phyloP scores from a whole-genome alignment of 2,329 filamentous ascomycete genomes.

The Verticillium isaacii region DNA sequence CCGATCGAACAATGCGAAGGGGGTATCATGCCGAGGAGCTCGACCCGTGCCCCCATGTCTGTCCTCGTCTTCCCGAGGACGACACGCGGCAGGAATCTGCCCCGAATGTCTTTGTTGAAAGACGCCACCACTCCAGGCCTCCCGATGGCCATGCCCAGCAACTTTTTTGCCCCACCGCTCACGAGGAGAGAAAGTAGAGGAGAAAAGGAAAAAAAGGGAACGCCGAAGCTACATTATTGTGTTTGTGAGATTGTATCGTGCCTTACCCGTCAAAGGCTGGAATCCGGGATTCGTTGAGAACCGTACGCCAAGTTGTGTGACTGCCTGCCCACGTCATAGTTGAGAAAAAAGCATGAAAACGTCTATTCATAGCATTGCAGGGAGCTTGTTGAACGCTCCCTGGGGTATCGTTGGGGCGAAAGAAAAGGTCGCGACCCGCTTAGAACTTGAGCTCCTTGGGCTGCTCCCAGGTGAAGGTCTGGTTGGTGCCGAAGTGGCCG shows the following conservation, averaged over 20 bases:
- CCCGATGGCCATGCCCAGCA: slow-evolving; percentile 5
- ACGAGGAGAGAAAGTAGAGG: slow-evolving; percentile 7
- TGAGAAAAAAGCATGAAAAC: slow-evolving; percentile 12
- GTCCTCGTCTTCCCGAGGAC: slow-evolving; percentile 5
- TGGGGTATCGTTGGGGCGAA: slow-evolving; percentile 5
- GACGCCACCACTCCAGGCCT: slow-evolving; percentile 29
- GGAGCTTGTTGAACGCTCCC: slow-evolving; percentile 15
- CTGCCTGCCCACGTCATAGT: slow-evolving; percentile 13
- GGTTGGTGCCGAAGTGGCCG: slow-evolving; percentile 97
- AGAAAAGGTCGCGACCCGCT: slow-evolving; percentile 22
- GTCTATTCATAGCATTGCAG: slow-evolving; percentile 16
- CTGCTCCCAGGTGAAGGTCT: slow-evolving; percentile 97
- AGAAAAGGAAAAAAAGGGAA: slow-evolving; percentile 4
- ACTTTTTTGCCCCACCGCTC: slow-evolving; percentile 7
- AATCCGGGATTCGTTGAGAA: slow-evolving; percentile 16
- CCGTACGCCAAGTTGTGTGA: slow-evolving; percentile 12
- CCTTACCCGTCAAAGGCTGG: slow-evolving; percentile 13
- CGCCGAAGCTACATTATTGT: slow-evolving; percentile 6
- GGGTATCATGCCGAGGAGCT: slow-evolving; percentile 29
- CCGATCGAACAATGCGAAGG: slow-evolving; percentile 16
- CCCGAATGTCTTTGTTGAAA: slow-evolving; percentile 41
- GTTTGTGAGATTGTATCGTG: slow-evolving; percentile 7
- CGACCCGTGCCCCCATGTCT: neutral
- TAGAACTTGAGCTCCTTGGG: slow-evolving; percentile 93
- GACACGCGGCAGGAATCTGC: slow-evolving; percentile 2